Percentiles rank a stretch among this genome's conserved stretches.
These are phyloP conservation scores for Geotrichum aggregatum DNA, from an alignment of 1,139 yeast species.

Conservation along the genomic window DNA sequence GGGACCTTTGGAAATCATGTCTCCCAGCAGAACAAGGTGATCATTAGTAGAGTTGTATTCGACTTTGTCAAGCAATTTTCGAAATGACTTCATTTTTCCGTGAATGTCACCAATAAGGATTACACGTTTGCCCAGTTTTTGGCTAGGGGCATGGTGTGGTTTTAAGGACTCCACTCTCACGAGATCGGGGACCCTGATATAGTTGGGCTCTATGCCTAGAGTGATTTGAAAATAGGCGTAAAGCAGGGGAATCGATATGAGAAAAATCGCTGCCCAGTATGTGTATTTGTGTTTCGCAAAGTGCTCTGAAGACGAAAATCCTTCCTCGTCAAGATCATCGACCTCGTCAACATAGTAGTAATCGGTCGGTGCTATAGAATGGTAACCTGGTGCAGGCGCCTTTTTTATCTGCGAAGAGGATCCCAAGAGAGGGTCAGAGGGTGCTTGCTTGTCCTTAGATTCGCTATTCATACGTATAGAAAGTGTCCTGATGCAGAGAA, in stretches of 20 bases:
- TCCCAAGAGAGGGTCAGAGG: background rate
- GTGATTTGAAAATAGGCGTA: conserved; percentile 12
- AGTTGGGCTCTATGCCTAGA: conserved; percentile 14
- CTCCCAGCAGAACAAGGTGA: conserved; percentile 72
- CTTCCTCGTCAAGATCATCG: conserved; percentile 8
- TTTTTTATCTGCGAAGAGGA: background rate
- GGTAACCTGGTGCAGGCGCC: background rate
- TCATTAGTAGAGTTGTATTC: conserved; percentile 49
- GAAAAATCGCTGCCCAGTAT: conserved; percentile 4
- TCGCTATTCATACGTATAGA: too few relatives aligned
- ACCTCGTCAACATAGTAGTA: conserved; percentile 10
- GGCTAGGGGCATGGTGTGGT: conserved; percentile 4
- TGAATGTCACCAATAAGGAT: conserved; percentile 87
- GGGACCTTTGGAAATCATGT: conserved; percentile 80
- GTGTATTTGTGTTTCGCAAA: conserved; percentile 4
- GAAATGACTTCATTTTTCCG: conserved; percentile 62
- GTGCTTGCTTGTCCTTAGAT: too few relatives aligned
- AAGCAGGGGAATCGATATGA: conserved; percentile 4
- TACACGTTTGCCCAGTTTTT: conserved; percentile 30
- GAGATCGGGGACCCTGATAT: conserved; percentile 13
- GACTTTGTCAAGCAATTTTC: conserved; percentile 45
- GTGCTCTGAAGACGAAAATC: background rate
- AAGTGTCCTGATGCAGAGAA: too few relatives aligned
- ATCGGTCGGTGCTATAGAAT: background rate
- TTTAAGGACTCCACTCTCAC: conserved; percentile 11